These are phyloP conservation scores for Phoma herbarum DNA, from an alignment of 2,329 filamentous ascomycete species.

Conservation along the genomic window DNA sequence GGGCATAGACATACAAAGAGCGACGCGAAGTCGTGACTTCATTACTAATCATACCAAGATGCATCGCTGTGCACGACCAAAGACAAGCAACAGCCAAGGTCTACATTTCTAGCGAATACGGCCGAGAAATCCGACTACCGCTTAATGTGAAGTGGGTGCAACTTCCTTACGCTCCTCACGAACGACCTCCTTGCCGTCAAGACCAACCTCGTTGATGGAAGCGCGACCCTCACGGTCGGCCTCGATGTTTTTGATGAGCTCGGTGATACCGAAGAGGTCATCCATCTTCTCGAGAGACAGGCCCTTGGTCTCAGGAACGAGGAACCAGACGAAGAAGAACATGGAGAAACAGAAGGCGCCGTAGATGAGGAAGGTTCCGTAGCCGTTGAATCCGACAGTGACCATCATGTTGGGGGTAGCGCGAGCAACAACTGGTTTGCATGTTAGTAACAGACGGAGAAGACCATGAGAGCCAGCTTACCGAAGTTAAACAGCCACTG, in stretches of 20 bases:
- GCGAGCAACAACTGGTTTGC: slow-evolving; percentile 64
- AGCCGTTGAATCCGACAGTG: slow-evolving; percentile 59
- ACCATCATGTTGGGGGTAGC: slow-evolving; percentile 74
- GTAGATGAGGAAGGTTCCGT: slow-evolving; percentile 74
- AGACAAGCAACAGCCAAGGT: not conserved
- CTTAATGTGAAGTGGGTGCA: slow-evolving; percentile 10
- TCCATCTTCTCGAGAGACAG: slow-evolving; percentile 70
- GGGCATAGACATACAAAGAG: slow-evolving; percentile 19
- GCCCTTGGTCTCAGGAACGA: slow-evolving; percentile 78
- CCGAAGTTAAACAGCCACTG: slow-evolving; percentile 77
- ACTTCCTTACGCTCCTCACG: slow-evolving; percentile 43
- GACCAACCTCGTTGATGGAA: slow-evolving; percentile 33
- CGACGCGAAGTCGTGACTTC: slow-evolving; percentile 28
- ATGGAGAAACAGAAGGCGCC: slow-evolving; percentile 71
- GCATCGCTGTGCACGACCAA: not conserved
- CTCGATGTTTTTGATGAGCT: slow-evolving; percentile 52
- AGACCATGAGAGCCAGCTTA: not conserved
- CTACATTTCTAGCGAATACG: not conserved
- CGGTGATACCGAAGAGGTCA: slow-evolving; percentile 69
- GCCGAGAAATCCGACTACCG: not conserved
- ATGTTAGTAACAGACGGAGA: not conserved
- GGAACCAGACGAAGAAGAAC: slow-evolving; percentile 72
- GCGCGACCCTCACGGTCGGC: slow-evolving; percentile 42
- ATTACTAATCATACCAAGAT: slow-evolving; percentile 16
- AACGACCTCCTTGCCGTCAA: slow-evolving; percentile 42